A percentile compares a stretch with the other conserved stretches of the same genome.
phyloP scores from a whole-genome alignment of 1,284 basidiomycete species.

The Ganoderma multipileum region DNA sequence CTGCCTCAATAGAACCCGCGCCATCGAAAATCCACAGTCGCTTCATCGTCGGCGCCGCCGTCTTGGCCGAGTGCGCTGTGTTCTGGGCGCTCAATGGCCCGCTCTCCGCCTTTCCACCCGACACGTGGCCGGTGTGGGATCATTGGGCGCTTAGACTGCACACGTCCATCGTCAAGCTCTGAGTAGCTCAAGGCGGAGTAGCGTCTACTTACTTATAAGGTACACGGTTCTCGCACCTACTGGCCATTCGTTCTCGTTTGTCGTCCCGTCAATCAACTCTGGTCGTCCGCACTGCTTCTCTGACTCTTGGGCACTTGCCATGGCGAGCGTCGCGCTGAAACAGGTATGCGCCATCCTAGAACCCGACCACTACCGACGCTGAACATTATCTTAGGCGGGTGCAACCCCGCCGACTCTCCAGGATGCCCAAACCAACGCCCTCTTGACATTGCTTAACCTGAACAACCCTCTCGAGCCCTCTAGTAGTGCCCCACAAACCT shows the following conservation, averaged over 20 bases:
- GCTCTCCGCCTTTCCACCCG: background rate
- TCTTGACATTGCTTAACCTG: constrained; percentile 59
- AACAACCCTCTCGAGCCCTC: constrained; percentile 44
- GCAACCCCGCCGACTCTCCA: constrained; percentile 62
- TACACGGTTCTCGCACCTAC: background rate
- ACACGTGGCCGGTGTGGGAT: constrained; percentile 20
- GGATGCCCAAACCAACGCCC: constrained; percentile 78
- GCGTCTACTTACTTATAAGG: constrained; percentile 17
- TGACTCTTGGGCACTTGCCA: constrained; percentile 33
- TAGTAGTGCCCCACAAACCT: constrained; percentile 36
- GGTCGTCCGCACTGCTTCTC: background rate
- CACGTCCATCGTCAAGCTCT: too few relatives aligned
- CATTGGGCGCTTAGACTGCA: constrained; percentile 19
- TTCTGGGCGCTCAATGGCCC: background rate
- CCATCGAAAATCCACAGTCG: background rate
- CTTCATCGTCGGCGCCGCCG: background rate
- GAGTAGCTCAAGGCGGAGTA: too few relatives aligned
- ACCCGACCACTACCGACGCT: constrained; percentile 5
- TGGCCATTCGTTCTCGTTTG: background rate
- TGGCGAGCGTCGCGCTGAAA: constrained; percentile 63
- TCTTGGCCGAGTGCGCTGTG: too few relatives aligned
- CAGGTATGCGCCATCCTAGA: constrained; percentile 51
- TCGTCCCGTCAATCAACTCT: background rate
- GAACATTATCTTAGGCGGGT: constrained; percentile 31
- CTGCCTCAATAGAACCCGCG: background rate